Evolutionary conservation across 257 asterid genomes (phyloP), one percentile per base, ranked within the genome.

Genomic region (Scutellaria baicalensis): DNA sequence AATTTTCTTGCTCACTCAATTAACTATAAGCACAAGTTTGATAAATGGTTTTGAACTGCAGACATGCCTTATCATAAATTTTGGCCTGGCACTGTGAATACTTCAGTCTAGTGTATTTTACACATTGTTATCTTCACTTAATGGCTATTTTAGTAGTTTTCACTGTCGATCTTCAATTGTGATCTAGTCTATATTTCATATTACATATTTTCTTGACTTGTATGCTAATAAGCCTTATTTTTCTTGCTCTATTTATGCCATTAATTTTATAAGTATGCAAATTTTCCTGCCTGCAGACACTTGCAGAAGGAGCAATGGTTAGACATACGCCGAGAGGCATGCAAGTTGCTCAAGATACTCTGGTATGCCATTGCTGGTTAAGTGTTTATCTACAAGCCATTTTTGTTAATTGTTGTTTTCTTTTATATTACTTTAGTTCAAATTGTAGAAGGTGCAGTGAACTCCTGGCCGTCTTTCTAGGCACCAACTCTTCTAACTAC

Each of bases 251-350:
- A 43, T 17, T 51, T 59, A 44, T 18, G 56, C 64, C 49, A 57
- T 45, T 31, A 31, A 13, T 35, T 56, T 35, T 35, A 38, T 9
- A 49, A 61, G 39, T 75, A 68, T 50, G 47, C 49, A 23, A 31
- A 33, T 59, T 59, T 66, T 64, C 21, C 56, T 64, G 66, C 68
- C 66, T 75, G 80, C 82, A 94, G 99, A 82, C 90, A 42, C 93
- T 94, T 59, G 79, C 73, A 51, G 95, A 83, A 73, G 99, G 97
- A 64, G 96, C 96, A 61, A 94, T 94, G 97, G 75, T 80, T 14
- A 97, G 97, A 63, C 66, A 91, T 81, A 91, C 95, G 33, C 83
- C 90, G 33, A 82, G 78, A 73, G 99, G 99, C 74, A 91, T 94
- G 99, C 89, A 87, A 75, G 48, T 94, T 57, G 99, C 99, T 45